Percentiles rank a stretch among this genome's conserved stretches.
These are phyloP conservation scores for Knufia petricola DNA, from an alignment of 2,329 filamentous ascomycete genomes.

Conservation along the genomic window DNA sequence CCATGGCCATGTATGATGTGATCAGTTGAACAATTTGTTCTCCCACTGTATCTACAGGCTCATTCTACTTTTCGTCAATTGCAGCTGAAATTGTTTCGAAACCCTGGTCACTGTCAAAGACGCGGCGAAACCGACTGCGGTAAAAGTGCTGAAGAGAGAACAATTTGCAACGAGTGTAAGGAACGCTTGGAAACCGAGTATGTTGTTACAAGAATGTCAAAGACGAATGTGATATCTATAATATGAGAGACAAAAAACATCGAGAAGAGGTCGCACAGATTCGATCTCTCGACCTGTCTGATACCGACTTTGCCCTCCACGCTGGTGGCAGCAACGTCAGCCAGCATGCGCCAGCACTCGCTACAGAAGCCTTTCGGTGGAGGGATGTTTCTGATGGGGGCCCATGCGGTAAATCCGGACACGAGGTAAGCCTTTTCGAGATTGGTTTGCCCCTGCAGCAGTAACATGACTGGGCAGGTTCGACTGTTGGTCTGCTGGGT, in stretches of 20 bases:
- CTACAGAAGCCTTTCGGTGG: not conserved
- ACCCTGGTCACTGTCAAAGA: not conserved
- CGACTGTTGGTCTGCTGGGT: no score
- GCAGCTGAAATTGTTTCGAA: not conserved
- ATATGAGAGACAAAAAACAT: not conserved
- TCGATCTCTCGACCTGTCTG: not conserved
- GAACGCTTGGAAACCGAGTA: not conserved
- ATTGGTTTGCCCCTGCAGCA: not conserved
- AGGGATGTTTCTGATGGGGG: not conserved
- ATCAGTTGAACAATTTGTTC: not conserved
- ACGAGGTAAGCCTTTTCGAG: not conserved
- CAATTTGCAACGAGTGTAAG: not conserved
- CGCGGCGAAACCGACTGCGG: not conserved
- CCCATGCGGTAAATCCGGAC: not conserved
- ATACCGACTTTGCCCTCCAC: not conserved
- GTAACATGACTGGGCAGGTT: not conserved
- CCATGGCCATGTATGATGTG: no score
- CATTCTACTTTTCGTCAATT: not conserved
- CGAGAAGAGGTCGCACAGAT: not conserved
- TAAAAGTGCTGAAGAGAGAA: not conserved
- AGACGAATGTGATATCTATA: not conserved
- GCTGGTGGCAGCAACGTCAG: not conserved
- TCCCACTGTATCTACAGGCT: not conserved
- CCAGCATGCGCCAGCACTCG: not conserved
- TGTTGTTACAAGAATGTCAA: not conserved